Conservation (phyloP, 768 basidiomycete genomes). For the Clitopilus hobsonii region DNA sequence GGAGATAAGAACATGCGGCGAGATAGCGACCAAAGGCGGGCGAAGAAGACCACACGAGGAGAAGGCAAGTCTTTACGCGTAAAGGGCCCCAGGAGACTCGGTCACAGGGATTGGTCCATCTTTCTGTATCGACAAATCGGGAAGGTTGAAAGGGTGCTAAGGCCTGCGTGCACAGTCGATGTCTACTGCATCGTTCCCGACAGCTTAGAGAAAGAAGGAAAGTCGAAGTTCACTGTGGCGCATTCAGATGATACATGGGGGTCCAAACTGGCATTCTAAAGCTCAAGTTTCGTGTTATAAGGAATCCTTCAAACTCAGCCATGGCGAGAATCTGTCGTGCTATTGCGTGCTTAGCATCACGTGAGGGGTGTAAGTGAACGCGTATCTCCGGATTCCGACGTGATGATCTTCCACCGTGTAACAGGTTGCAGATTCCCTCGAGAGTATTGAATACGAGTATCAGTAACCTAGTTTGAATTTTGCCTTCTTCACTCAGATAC, state of each 20-base stretch:
- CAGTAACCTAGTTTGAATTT: no score
- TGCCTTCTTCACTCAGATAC: no score
- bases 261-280: neutral
- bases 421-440: no score
- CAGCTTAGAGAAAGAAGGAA: no score
- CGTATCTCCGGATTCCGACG: neutral
- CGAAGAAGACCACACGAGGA: neutral
- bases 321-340: neutral
- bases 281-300: neutral
- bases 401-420: no score
- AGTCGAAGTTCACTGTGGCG: neutral
- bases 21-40: neutral
- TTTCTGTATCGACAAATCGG: conserved; percentile 3
- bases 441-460: no score
- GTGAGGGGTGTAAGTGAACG: conserved; percentile 5
- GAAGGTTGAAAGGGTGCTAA: neutral
- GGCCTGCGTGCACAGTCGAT: neutral
- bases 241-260: neutral
- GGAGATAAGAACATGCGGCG: neutral
- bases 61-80: neutral
- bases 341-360: conserved; percentile 24
- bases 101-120: neutral
- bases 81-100: neutral
- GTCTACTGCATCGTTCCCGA: no score
- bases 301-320: conserved; percentile 1